These are phyloP conservation scores for Erodium texanum DNA, from an alignment of 441 rosid genomes.

Conservation along the genomic window DNA sequence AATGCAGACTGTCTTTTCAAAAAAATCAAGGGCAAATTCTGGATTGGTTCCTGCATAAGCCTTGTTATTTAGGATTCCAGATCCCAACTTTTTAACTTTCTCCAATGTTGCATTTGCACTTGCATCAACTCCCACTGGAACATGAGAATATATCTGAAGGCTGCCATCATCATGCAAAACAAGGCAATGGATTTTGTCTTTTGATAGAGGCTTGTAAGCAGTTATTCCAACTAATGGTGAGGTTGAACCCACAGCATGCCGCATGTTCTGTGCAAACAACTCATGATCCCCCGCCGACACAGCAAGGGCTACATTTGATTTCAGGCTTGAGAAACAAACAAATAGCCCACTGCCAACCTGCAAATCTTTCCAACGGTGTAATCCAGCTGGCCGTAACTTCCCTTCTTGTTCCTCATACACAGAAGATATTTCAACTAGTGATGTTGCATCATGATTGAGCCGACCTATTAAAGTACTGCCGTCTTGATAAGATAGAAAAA, in stretches of 20 bases:
- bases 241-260: constrained; percentile 79
- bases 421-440: constrained; percentile 64
- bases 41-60: constrained; percentile 79
- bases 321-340: constrained; percentile 74
- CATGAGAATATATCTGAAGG: constrained; percentile 92
- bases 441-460: constrained; percentile 59
- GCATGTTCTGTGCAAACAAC: constrained; percentile 70
- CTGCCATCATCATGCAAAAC: constrained; percentile 99
- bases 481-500: constrained; percentile 84
- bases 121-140: constrained; percentile 59
- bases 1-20: constrained; percentile 92
- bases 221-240: constrained; percentile 89
- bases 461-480: constrained; percentile 84
- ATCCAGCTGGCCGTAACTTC: constrained; percentile 61
- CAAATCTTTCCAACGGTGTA: constrained; percentile 95
- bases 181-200: constrained; percentile 91
- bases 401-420: constrained; percentile 78
- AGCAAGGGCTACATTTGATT: constrained; percentile 73
- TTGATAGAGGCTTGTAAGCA: constrained; percentile 93
- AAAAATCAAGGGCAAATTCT: constrained; percentile 97
- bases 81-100: constrained; percentile 82
- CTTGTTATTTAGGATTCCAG: constrained; percentile 81
- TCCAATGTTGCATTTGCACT: constrained; percentile 64
- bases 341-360: constrained; percentile 75
- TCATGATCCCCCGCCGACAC: constrained; percentile 58